Evolutionary conservation across 768 basidiomycete genomes (phyloP).

Genomic region (Rhizopogon sp.): DNA sequence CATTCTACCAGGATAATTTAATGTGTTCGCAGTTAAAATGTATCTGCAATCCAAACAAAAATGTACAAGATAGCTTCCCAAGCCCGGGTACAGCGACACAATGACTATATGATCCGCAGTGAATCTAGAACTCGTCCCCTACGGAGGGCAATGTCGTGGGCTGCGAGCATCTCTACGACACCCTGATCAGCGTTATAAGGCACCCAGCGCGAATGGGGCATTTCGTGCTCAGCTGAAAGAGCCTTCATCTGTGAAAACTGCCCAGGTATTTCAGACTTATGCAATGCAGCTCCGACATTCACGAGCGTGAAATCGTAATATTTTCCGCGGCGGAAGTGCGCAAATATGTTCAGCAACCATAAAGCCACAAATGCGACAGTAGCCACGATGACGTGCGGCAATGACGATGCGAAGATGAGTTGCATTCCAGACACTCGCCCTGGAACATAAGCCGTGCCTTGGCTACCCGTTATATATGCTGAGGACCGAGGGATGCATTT

Average conservation of each 20-base stretch:
- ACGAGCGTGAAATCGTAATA: slow-evolving; percentile 1
- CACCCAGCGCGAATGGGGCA: neutral
- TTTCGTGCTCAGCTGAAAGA: neutral
- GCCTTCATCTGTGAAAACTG: neutral
- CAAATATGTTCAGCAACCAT: slow-evolving; percentile 1
- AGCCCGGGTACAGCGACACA: no score
- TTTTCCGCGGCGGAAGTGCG: slow-evolving; percentile 9
- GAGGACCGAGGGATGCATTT: neutral
- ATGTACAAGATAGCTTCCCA: no score
- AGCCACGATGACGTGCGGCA: slow-evolving; percentile 5
- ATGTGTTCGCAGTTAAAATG: no score
- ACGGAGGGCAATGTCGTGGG: neutral
- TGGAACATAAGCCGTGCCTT: slow-evolving; percentile 5
- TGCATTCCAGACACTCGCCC: neutral
- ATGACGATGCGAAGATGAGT: slow-evolving; percentile 5
- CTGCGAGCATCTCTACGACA: neutral
- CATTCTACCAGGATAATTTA: no score
- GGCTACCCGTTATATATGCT: neutral
- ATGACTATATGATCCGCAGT: neutral
- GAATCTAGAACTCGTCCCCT: neutral
- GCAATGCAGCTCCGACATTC: slow-evolving; percentile 1
- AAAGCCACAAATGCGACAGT: slow-evolving; percentile 5
- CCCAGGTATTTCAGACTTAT: neutral
- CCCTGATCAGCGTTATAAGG: neutral
- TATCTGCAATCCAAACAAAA: no score